Base-by-base conservation (phyloP, 371 early-diverging fungal species). In the Mucor circinelloides region DNA sequence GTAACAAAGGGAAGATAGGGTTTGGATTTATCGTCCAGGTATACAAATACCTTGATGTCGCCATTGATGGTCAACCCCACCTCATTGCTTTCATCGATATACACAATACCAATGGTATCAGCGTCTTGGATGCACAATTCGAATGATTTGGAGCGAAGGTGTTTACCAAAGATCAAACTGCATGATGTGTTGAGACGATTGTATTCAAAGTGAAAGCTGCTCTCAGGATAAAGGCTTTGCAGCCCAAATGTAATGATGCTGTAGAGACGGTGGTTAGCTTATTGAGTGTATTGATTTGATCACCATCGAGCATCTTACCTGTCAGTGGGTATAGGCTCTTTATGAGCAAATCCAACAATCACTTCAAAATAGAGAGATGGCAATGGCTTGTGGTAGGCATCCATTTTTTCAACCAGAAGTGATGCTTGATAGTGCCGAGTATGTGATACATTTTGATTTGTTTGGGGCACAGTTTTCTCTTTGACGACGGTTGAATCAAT, bases 361-460 rank as follows among this genome's bases (percentile, higher is more conserved):
- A 70, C 64, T 58, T 81, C 81, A 56, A 74, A 81, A 69, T 78
- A 81, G 1, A 81, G 63, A 19, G 79, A 81, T 7, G 77, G 75
- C 0, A 68, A 27, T 0, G 61, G 55, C 17, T 55, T 55, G 28
- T 55, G 55, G 12, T 55, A 55, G 3, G 28, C 55, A 55, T 55
- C 55, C 17, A 31, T 30, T 17, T 17, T 30, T 12, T 55, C 55
- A 2, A 55, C 31, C 1, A 30, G 15, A 2, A 55, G 23, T 23
- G 55, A 31, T 1, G 31, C 27, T 31, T 30, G 31, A 23, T 58
- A 58, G n/a, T 58, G 2, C 31, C 50, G 50, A 10, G 50, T 50
- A 10, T 50, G 21, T 9, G 50, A 50, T 25, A 21, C 13, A 48
- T 1, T 48, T 9, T 7, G 21, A n/a, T 48, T 23, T 12, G 50